These are phyloP conservation scores for Castanea sativa DNA, from an alignment of 306 rosid species.

Conservation along the genomic window DNA sequence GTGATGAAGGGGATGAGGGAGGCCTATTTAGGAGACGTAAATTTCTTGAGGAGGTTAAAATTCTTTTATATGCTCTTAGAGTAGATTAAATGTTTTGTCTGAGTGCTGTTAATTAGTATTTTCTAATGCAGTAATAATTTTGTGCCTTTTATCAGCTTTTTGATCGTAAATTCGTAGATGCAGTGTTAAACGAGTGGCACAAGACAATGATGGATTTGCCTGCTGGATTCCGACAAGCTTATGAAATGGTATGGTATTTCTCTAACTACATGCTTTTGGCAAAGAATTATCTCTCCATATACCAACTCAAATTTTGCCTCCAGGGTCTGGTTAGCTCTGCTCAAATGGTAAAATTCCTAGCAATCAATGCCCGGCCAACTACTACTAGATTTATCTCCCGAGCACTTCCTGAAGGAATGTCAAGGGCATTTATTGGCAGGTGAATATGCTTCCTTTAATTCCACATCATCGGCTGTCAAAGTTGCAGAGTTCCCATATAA, in stretches of 20 bases:
- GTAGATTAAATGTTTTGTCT: background rate
- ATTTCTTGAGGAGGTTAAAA: conserved; percentile 83
- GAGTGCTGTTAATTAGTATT: conserved; percentile 21
- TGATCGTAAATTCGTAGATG: conserved; percentile 93
- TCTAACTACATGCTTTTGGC: conserved; percentile 16
- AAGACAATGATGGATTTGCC: conserved; percentile 94
- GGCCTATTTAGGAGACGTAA: conserved; percentile 83
- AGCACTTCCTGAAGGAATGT: conserved; percentile 68
- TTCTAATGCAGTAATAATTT: conserved; percentile 17
- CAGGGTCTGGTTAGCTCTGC: conserved; percentile 99
- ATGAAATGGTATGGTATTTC: conserved; percentile 72
- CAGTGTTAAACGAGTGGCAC: conserved; percentile 94
- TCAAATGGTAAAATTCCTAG: conserved; percentile 82
- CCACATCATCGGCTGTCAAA: background rate
- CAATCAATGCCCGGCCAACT: conserved; percentile 94
- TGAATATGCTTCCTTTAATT: conserved; percentile 31
- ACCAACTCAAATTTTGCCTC: conserved; percentile 34
- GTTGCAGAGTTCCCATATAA: background rate
- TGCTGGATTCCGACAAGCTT: conserved; percentile 97
- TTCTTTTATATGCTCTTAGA: conserved; percentile 10
- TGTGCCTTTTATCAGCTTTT: conserved; percentile 64
- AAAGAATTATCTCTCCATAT: conserved; percentile 19
- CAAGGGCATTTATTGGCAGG: conserved; percentile 99
- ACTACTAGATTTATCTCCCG: conserved; percentile 74
- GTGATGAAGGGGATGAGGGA: conserved; percentile 96